These are phyloP conservation scores for Podila clonocystis DNA, from an alignment of 192 early-diverging fungal species.

Conservation along the genomic window DNA sequence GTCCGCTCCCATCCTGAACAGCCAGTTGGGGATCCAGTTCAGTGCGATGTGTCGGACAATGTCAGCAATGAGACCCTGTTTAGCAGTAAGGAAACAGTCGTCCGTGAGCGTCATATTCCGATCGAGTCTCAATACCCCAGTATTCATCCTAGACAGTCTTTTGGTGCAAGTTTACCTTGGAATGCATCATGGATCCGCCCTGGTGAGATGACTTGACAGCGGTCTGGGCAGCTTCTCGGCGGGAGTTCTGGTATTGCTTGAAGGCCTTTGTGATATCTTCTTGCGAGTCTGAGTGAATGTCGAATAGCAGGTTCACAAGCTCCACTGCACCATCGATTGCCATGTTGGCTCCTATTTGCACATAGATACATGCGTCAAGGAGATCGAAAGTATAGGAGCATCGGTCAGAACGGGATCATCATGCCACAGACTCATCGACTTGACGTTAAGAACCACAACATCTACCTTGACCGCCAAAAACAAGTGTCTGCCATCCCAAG, in stretches of 20 bases:
- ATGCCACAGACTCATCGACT: too few relatives aligned
- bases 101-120: too few relatives aligned
- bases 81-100: neutral
- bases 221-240: neutral
- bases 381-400: too few relatives aligned
- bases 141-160: too few relatives aligned
- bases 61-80: neutral
- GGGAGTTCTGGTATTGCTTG: slow-evolving; percentile 1
- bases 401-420: too few relatives aligned
- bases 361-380: too few relatives aligned
- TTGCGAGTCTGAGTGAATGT: slow-evolving; percentile 11
- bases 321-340: slow-evolving; percentile 15
- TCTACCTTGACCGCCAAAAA: slow-evolving; percentile 22
- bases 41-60: neutral
- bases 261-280: slow-evolving; percentile 16
- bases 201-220: slow-evolving; percentile 11
- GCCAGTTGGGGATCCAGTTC: slow-evolving; percentile 24
- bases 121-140: too few relatives aligned
- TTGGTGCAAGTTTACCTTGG: neutral
- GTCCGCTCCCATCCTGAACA: slow-evolving; percentile 1
- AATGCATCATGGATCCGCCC: slow-evolving; percentile 8
- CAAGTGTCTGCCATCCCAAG: slow-evolving; percentile 2
- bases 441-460: too few relatives aligned
- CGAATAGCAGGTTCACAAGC: slow-evolving; percentile 23
- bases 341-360: slow-evolving; percentile 11